Evolutionary conservation across 2,329 filamentous ascomycete species (phyloP).

Genomic region (Blastomyces parvus): DNA sequence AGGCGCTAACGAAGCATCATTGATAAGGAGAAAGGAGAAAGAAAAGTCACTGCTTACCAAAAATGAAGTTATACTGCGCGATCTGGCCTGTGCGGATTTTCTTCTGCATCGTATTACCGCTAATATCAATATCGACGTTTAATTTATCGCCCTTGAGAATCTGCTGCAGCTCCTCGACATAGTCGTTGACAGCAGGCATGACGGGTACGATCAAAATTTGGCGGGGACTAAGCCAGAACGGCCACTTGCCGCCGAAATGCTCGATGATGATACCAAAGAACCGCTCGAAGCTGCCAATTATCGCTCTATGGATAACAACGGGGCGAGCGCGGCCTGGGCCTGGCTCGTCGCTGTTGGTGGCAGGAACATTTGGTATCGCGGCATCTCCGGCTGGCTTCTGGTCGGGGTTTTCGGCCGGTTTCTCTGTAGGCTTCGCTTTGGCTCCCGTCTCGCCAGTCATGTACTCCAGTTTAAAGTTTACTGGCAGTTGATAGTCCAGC

Average conservation of each 20-base stretch:
- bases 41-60: constrained; percentile 29
- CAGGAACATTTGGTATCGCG: constrained; percentile 23
- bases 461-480: constrained; percentile 82
- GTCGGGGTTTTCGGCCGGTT: constrained; percentile 29
- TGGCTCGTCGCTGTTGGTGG: constrained; percentile 27
- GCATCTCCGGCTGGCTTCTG: constrained; percentile 38
- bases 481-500: constrained; percentile 76
- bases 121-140: constrained; percentile 41
- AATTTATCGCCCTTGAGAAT: constrained; percentile 39
- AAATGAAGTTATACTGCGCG: constrained; percentile 44
- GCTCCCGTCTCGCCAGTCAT: constrained; percentile 58
- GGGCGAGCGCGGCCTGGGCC: constrained; percentile 39
- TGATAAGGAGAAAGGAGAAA: background rate
- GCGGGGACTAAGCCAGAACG: constrained; percentile 44
- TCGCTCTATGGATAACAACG: constrained; percentile 44
- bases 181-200: constrained; percentile 42
- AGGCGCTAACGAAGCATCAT: background rate
- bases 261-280: constrained; percentile 44
- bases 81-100: constrained; percentile 43
- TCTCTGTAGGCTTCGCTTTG: constrained; percentile 30
- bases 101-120: constrained; percentile 43
- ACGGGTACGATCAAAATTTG: constrained; percentile 44
- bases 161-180: constrained; percentile 39
- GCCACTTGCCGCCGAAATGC: constrained; percentile 45
- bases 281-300: constrained; percentile 43